Evolutionary conservation across 2,329 filamentous ascomycete genomes (phyloP).

Genomic region (Colletotrichum godetiae): DNA sequence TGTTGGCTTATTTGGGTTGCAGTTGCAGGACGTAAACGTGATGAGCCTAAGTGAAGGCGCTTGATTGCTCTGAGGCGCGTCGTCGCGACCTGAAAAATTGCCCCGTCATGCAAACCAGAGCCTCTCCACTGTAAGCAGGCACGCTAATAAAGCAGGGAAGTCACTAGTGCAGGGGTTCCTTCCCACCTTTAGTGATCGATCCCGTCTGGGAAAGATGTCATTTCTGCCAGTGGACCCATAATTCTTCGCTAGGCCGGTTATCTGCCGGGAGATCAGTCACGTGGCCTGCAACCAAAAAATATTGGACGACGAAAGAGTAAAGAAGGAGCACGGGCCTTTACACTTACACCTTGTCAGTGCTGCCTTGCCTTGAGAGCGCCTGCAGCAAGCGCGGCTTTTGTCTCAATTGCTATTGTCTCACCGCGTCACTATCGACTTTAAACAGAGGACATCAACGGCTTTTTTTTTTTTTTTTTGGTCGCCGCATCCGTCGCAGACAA

Average conservation of each 20-base stretch:
- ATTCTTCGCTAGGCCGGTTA: constrained; percentile 19
- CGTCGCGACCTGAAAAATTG: constrained; percentile 37
- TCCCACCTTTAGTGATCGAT: constrained; percentile 28
- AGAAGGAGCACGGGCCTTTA: not conserved
- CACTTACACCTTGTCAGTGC: not conserved
- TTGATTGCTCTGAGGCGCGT: constrained; percentile 25
- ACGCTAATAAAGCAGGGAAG: constrained; percentile 23
- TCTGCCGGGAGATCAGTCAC: constrained; percentile 28
- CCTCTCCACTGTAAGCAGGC: constrained; percentile 28
- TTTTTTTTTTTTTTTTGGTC: constrained; percentile 1
- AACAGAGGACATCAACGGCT: constrained; percentile 20
- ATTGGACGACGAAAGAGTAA: not conserved
- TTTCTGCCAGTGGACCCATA: constrained; percentile 26
- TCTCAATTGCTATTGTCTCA: constrained; percentile 14
- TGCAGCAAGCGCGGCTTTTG: constrained; percentile 10
- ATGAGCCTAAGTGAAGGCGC: not conserved
- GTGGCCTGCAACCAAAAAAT: not conserved
- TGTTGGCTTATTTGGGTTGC: not conserved
- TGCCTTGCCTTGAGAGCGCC: not conserved
- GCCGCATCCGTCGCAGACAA: constrained; percentile 22
- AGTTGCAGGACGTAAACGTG: not conserved
- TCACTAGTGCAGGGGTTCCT: constrained; percentile 35
- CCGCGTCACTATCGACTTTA: constrained; percentile 8
- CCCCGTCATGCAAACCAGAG: constrained; percentile 35
- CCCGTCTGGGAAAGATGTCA: constrained; percentile 29